A percentile compares a stretch with the other conserved stretches of the same genome.
Conservation (phyloP, 345 rosid species). For the Arabidopsis arenosa region DNA sequence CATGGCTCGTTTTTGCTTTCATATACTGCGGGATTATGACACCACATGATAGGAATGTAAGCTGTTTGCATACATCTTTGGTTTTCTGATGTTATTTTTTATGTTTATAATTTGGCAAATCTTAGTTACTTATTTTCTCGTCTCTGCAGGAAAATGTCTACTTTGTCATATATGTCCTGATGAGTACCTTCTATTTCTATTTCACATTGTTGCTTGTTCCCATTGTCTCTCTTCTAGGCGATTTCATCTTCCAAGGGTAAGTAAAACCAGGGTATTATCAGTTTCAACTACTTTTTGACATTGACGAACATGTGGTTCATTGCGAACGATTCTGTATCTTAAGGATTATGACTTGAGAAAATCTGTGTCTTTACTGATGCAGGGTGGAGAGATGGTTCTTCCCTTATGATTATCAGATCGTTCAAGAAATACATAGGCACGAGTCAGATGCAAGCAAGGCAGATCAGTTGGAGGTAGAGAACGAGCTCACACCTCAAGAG, state of each 20-base stretch:
- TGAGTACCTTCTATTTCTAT: conserved; percentile 93
- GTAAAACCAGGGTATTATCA: not conserved
- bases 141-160: conserved; percentile 77
- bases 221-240: conserved; percentile 80
- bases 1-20: conserved; percentile 83
- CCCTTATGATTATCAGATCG: conserved; percentile 93
- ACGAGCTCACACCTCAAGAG: conserved; percentile 73
- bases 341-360: conserved; percentile 15
- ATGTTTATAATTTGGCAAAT: not conserved
- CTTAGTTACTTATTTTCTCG: not conserved
- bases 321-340: not conserved
- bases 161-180: conserved; percentile 81
- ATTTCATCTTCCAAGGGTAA: conserved; percentile 94
- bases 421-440: conserved; percentile 86
- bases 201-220: conserved; percentile 81
- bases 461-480: conserved; percentile 57
- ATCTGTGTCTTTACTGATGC: conserved; percentile 26
- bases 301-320: not conserved
- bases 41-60: conserved; percentile 53
- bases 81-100: not conserved
- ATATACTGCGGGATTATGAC: conserved; percentile 72
- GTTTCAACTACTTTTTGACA: not conserved
- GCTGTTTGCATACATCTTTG: not conserved
- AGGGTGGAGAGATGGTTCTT: conserved; percentile 94
- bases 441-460: conserved; percentile 59